Evolutionary conservation across 768 basidiomycete species (phyloP), one percentile per base, ranked within the genome.

Genomic region (Amanita rubescens): DNA sequence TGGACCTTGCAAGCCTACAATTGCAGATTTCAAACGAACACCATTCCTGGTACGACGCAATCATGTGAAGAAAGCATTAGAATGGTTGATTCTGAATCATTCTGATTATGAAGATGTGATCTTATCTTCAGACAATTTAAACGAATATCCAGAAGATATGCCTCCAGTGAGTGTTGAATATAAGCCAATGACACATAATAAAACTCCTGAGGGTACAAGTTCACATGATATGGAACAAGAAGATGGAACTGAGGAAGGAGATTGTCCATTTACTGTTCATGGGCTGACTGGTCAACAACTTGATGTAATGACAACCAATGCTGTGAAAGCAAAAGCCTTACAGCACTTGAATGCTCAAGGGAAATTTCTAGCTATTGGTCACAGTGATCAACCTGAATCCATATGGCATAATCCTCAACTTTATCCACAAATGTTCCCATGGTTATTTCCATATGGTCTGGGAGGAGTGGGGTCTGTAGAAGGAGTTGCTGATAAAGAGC

Each of bases 1-100:
- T 4, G 27, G 27, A 3, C 27, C 27, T 0, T 47, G 53, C 15
- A 42, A 54, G 9, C 63, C 62, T 0, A 56, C 55, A 5, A 20
- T 49, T 5, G 46, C 52, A 5, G 61, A 62, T 42, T 58, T 61
- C 32, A 43, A 55, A 15, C 9, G 58, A 15, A 63, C 64, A 0
- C 63, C 61, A 4, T 45, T 65, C 49, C 53, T 64, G 0, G 68
- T 70, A 0, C 25, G 65, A 11, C 22, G 54, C 22, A 58, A 59
- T 9, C 53, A 56, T 34, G 65, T 67, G 0, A 32, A 12, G 10
- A 17, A 20, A 8, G 64, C 67, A 3, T 50, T 68, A 3, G 56
- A 68, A 9, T 67, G 65, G 65, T 38, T 67, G 9, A 65, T 58
- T 20, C 24, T 66, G 1, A 67, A 67, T 55, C 65, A 67, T 51